These are phyloP conservation scores for Saccharomyces hybrid DNA, from an alignment of 1,139 yeast genomes.

Conservation along the genomic window DNA sequence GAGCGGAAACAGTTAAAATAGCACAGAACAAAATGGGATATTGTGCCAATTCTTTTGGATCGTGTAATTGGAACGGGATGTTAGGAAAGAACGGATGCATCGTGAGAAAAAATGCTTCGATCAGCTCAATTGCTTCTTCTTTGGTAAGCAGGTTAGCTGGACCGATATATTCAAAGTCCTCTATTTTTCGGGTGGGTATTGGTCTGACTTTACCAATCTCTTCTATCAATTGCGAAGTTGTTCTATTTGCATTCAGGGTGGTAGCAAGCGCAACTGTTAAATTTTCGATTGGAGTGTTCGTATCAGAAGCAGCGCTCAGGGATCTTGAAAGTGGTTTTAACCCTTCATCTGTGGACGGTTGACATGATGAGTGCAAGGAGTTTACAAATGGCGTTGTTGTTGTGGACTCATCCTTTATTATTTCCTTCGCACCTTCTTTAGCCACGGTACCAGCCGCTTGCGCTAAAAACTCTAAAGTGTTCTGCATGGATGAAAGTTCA, in stretches of 20 bases:
- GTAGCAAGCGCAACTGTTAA: constrained; percentile 18
- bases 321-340: not conserved
- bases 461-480: constrained; percentile 64
- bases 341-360: constrained; percentile 43
- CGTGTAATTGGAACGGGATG: constrained; percentile 66
- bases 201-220: constrained; percentile 47
- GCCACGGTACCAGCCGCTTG: constrained; percentile 69
- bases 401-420: constrained; percentile 46
- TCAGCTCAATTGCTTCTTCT: constrained; percentile 55
- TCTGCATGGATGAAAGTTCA: constrained; percentile 44
- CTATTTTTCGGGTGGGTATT: not conserved
- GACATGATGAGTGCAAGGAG: constrained; percentile 27
- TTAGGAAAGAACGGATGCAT: constrained; percentile 90
- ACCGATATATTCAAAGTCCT: constrained; percentile 52
- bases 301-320: not conserved
- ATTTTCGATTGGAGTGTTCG: constrained; percentile 8
- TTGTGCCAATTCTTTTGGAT: constrained; percentile 57
- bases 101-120: constrained; percentile 61
- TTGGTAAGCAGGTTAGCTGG: constrained; percentile 55
- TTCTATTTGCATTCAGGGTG: constrained; percentile 17
- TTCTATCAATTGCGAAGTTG: constrained; percentile 42
- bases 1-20: constrained; percentile 66
- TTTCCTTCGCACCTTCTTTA: constrained; percentile 55
- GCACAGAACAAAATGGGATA: constrained; percentile 79
- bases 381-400: not conserved